These are phyloP conservation scores for Rubia tinctorum DNA, from an alignment of 305 asterid species.

Conservation along the genomic window DNA sequence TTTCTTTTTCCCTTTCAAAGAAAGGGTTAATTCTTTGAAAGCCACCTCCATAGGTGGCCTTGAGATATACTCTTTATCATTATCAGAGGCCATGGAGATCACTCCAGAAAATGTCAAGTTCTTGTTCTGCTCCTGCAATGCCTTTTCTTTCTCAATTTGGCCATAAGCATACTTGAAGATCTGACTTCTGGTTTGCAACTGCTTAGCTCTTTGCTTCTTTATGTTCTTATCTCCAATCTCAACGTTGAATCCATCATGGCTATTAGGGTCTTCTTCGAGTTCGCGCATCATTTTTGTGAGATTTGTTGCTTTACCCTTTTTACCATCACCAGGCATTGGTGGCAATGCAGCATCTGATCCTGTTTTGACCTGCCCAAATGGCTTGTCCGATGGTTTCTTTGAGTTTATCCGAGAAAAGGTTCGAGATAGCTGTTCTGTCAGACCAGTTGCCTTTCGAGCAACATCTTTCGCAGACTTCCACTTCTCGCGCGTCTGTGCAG, in stretches of 20 bases:
- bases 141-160: constrained; percentile 81
- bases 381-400: constrained; percentile 24
- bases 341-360: constrained; percentile 35
- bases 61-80: constrained; percentile 32
- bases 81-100: constrained; percentile 44
- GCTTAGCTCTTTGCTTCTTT: constrained; percentile 55
- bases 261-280: constrained; percentile 41
- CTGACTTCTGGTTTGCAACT: constrained; percentile 65
- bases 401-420: constrained; percentile 50
- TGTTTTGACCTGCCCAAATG: constrained; percentile 19
- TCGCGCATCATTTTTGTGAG: constrained; percentile 38
- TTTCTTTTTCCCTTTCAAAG: constrained; percentile 60
- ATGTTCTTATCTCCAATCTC: constrained; percentile 38
- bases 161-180: constrained; percentile 88
- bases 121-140: constrained; percentile 59
- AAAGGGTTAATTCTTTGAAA: constrained; percentile 69
- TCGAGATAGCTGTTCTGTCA: constrained; percentile 44
- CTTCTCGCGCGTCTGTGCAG: constrained; percentile 60
- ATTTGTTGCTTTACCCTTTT: constrained; percentile 26
- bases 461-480: constrained; percentile 60
- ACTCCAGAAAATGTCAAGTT: constrained; percentile 57
- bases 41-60: constrained; percentile 64
- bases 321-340: constrained; percentile 20
- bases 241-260: constrained; percentile 35
- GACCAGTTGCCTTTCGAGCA: constrained; percentile 40